These are phyloP conservation scores for Lodderomyces margitis DNA, from an alignment of 1,139 yeast genomes.

Conservation along the genomic window DNA sequence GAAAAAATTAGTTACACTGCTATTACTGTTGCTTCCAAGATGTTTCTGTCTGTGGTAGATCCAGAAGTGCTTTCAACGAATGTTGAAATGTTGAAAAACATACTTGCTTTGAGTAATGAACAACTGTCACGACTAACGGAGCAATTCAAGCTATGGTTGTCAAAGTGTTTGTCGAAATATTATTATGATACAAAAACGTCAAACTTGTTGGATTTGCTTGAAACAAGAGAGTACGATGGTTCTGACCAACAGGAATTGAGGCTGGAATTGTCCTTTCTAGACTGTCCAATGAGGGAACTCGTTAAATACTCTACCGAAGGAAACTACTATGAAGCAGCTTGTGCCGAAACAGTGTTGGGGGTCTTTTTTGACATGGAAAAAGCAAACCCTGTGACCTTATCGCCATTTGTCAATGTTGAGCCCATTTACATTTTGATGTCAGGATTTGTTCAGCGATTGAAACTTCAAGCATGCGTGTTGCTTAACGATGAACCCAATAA, in stretches of 20 bases:
- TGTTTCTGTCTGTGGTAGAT: background rate
- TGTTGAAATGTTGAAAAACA: background rate
- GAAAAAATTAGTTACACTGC: background rate
- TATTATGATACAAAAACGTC: slow-evolving; percentile 21
- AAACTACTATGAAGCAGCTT: slow-evolving; percentile 17
- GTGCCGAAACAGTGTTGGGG: slow-evolving; percentile 40
- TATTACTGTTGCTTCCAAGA: background rate
- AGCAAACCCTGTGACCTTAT: slow-evolving; percentile 16
- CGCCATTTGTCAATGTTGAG: slow-evolving; percentile 18
- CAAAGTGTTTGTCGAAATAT: slow-evolving; percentile 40
- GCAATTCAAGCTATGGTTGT: slow-evolving; percentile 39
- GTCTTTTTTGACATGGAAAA: slow-evolving; percentile 28
- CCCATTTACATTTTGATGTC: background rate
- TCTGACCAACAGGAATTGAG: slow-evolving; percentile 6
- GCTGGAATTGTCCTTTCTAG: slow-evolving; percentile 13
- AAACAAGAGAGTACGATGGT: slow-evolving; percentile 14
- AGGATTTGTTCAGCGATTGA: slow-evolving; percentile 18
- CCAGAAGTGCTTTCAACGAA: background rate
- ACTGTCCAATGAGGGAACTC: slow-evolving; percentile 14
- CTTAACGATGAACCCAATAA: slow-evolving; percentile 24
- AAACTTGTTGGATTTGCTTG: slow-evolving; percentile 1
- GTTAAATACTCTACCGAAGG: slow-evolving; percentile 13
- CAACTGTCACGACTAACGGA: slow-evolving; percentile 9
- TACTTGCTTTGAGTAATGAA: background rate
- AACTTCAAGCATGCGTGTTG: slow-evolving; percentile 31